Base-by-base conservation (phyloP, 352 stramenopile species). In the Globisporangium abappressorium region DNA sequence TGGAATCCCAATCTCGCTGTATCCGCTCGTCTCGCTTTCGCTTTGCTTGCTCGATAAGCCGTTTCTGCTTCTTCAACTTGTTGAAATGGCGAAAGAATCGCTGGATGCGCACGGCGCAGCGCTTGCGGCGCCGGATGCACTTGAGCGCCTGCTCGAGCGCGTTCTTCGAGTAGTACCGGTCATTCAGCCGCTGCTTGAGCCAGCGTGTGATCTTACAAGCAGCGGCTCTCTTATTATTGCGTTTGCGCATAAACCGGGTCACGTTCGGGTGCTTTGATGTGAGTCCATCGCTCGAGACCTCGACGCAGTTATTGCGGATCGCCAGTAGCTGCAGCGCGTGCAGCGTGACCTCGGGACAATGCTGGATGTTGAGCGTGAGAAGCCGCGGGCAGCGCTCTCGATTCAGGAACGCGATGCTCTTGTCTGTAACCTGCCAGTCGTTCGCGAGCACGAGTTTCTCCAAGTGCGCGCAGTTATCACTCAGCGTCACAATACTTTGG, bases 361-460 rank as follows among this genome's bases (percentile, higher is more conserved):
- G 81, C 30, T 81, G 80, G 18, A 90, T 72, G 61, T 87, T 77
- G 12, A 94, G 67, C 7, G 66, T 72, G 14, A 70, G 46, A 5
- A 94, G 70, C 18, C 43, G 69, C 3, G 43, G 69, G 51, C 76
- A 89, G 6, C 57, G 66, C 24, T 57, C 61, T 0, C 61, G 65
- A 11, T 11, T 18, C 11, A 85, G 54, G 2, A 65, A 43, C 34
- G 28, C 41, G 8, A 94, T 34, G 3, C 78, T 81, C 1, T 22
- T 34, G 66, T 94, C 86, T 5, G 83, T 89, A 54, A 94, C 58
- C 51, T 91, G 79, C 81, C 83, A 90, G 75, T 94, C 82, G 33
- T 91, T 89, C 38, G 80, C 80, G 22, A 94, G 63, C 12, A 81
- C 71, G 36, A 94, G 73, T 15, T 72, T 73, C 70, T 89, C 80